phyloP scores from a whole-genome alignment of 192 early-diverging fungal genomes.

The Backusella mclennaniae region DNA sequence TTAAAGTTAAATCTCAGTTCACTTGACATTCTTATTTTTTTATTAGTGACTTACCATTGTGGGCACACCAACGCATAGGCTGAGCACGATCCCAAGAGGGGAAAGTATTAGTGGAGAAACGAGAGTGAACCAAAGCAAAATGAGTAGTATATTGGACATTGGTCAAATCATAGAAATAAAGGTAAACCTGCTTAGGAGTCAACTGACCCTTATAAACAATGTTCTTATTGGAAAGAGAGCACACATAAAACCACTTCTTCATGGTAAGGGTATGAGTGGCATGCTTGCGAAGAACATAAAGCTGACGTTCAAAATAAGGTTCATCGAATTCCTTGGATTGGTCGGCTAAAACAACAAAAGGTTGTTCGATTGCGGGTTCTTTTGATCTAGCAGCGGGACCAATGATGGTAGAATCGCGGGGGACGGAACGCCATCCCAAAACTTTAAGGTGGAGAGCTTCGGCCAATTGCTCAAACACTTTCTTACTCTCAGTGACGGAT shows the following conservation, averaged over 20 bases:
- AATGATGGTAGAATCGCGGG: slow-evolving; percentile 81
- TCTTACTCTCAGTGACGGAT: slow-evolving; percentile 67
- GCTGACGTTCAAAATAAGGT: slow-evolving; percentile 75
- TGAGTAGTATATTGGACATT: slow-evolving; percentile 82
- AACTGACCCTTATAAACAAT: slow-evolving; percentile 99
- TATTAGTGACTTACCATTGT: slow-evolving; percentile 74
- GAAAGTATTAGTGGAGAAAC: slow-evolving; percentile 99
- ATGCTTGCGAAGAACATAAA: slow-evolving; percentile 90
- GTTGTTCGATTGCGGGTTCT: slow-evolving; percentile 93
- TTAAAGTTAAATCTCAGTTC: neutral
- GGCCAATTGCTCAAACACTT: slow-evolving; percentile 80
- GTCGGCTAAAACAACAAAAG: slow-evolving; percentile 75
- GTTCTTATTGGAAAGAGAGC: slow-evolving; percentile 90
- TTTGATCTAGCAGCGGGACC: slow-evolving; percentile 85
- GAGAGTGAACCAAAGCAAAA: slow-evolving; percentile 97
- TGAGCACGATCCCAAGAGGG: slow-evolving; percentile 99
- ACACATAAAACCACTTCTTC: slow-evolving; percentile 95
- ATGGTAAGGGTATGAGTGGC: slow-evolving; percentile 81
- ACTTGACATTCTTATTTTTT: neutral
- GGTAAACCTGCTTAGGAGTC: slow-evolving; percentile 90
- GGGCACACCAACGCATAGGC: slow-evolving; percentile 97
- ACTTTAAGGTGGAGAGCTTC: slow-evolving; percentile 68
- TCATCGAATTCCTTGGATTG: slow-evolving; percentile 43
- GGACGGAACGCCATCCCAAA: slow-evolving; percentile 89
- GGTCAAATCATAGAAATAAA: slow-evolving; percentile 88